phyloP scores from a whole-genome alignment of 2,329 filamentous ascomycete genomes.

The Sporothrix euskadiensis region DNA sequence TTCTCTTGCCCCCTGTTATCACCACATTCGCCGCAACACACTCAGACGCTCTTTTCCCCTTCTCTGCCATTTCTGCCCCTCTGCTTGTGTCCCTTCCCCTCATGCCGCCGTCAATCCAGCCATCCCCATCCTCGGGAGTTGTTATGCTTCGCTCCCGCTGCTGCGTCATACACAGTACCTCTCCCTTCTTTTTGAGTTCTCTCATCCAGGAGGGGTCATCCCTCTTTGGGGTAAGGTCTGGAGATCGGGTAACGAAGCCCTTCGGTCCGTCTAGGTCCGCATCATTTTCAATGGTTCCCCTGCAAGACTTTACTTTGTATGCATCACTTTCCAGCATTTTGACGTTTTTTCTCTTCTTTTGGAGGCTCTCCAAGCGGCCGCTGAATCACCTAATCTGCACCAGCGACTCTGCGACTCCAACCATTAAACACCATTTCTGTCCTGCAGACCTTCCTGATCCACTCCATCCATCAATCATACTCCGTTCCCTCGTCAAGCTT shows the following conservation, averaged over 20 bases:
- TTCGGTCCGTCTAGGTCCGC: not conserved
- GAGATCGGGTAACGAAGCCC: slow-evolving; percentile 6
- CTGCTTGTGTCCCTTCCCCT: not conserved
- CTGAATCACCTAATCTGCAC: not conserved
- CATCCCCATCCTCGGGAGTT: not conserved
- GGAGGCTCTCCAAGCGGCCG: not conserved
- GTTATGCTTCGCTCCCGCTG: not conserved
- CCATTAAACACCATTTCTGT: not conserved
- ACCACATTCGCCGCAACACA: not conserved
- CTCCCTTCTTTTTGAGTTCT: not conserved
- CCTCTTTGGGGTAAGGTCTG: not conserved
- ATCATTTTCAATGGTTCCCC: not conserved
- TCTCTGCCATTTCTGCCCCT: not conserved
- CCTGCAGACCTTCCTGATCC: not conserved
- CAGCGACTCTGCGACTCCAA: not conserved
- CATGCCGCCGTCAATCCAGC: not conserved
- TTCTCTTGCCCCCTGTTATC: not conserved
- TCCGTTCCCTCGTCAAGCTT: not conserved
- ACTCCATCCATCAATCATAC: not conserved
- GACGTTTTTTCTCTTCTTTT: not conserved
- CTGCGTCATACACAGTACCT: not conserved
- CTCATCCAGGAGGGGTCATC: not conserved
- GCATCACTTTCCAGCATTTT: no score
- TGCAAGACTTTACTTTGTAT: not conserved
- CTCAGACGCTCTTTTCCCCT: not conserved